Evolutionary conservation across 495 filamentous ascomycete genomes (phyloP).

Genomic region (Hypoxylon crocopeplum): DNA sequence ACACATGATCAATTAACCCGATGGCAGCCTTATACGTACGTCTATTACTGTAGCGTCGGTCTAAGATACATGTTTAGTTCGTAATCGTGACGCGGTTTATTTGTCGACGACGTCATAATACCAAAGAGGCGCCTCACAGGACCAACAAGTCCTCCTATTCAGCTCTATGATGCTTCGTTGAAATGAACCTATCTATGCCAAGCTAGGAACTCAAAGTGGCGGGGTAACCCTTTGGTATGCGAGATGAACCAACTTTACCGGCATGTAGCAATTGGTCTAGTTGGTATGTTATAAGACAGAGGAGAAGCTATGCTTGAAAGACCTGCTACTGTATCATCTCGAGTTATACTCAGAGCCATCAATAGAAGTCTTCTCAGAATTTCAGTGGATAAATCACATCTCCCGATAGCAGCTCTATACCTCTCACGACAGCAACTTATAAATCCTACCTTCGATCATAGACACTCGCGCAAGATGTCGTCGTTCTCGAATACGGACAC

Average conservation of each 20-base stretch:
- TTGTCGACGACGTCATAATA: conserved; percentile 30
- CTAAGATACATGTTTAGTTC: conserved; percentile 2
- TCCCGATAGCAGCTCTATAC: neutral
- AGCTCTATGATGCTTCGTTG: conserved; percentile 20
- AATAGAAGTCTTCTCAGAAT: neutral
- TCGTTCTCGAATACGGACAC: conserved; percentile 66
- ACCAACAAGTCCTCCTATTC: conserved; percentile 13
- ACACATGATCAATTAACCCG: no score
- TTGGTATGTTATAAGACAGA: conserved; percentile 15
- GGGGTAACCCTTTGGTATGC: neutral
- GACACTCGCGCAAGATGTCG: conserved; percentile 33
- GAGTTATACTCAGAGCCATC: neutral
- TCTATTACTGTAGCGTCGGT: neutral
- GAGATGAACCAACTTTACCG: conserved; percentile 5
- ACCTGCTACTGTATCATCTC: neutral
- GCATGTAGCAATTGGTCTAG: neutral
- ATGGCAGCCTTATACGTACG: neutral
- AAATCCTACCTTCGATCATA: neutral
- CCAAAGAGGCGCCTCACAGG: neutral
- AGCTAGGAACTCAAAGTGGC: conserved; percentile 1
- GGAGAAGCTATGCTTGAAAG: conserved; percentile 14
- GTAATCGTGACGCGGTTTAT: conserved; percentile 32
- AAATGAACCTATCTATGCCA: neutral
- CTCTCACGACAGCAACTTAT: neutral
- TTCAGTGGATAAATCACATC: neutral